Percentiles rank a stretch among this genome's conserved stretches.
These are phyloP conservation scores for Beauveria medogensis DNA, from an alignment of 2,329 filamentous ascomycete genomes.

Conservation along the genomic window DNA sequence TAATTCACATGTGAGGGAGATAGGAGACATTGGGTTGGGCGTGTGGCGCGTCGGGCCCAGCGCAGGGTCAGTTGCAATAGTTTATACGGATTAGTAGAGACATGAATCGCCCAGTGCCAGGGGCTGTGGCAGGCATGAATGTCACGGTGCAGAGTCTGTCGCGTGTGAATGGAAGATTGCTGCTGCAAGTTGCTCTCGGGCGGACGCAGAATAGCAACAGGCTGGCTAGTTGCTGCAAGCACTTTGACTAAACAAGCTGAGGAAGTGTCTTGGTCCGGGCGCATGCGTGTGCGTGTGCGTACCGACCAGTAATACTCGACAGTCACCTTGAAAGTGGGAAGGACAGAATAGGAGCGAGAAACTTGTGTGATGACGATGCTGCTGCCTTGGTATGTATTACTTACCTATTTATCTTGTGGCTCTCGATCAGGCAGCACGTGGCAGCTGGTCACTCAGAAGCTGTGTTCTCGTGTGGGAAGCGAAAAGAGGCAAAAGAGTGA, in stretches of 20 bases:
- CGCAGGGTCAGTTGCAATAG: not conserved
- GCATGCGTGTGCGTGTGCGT: not conserved
- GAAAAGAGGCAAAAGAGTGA: not conserved
- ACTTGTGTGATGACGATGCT: not conserved
- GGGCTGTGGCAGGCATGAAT: not conserved
- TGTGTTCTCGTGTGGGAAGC: not conserved
- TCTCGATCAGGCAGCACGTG: not conserved
- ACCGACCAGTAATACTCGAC: not conserved
- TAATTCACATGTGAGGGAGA: not conserved
- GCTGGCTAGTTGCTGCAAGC: not conserved
- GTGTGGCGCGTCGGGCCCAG: not conserved
- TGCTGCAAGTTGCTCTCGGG: not conserved
- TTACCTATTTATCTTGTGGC: not conserved
- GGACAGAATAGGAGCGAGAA: not conserved
- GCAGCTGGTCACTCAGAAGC: not conserved
- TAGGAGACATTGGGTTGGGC: not conserved
- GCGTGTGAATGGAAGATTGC: not conserved
- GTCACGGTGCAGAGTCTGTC: not conserved
- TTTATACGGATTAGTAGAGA: not conserved
- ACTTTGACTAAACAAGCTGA: not conserved
- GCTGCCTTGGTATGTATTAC: not conserved
- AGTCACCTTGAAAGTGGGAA: not conserved
- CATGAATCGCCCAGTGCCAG: not conserved
- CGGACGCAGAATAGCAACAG: not conserved
- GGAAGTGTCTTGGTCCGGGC: not conserved